Evolutionary conservation across 169 alveolate genomes (phyloP).

Genomic region (Cryptosporidium sp.): DNA sequence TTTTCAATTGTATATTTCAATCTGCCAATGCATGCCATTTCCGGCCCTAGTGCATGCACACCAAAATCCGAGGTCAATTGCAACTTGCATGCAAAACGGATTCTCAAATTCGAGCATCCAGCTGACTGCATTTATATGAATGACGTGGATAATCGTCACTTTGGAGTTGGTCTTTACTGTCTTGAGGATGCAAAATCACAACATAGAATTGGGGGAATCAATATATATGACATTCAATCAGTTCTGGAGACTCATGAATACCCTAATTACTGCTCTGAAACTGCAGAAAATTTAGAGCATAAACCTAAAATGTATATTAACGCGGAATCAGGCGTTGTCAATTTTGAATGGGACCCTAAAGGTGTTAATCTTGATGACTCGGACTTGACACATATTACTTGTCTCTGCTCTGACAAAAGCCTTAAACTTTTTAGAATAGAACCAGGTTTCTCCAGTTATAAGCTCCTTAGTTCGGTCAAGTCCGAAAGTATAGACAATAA

Average conservation of each 20-base stretch:
- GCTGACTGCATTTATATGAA: conserved; percentile 43
- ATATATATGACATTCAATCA: conserved; percentile 12
- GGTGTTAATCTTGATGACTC: too few species aligned
- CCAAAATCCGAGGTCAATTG: not conserved
- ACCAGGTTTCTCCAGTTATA: conserved; percentile 4
- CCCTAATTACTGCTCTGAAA: not conserved
- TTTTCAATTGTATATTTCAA: not conserved
- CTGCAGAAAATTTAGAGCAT: not conserved
- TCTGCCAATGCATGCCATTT: not conserved
- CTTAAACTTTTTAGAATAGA: conserved; percentile 21
- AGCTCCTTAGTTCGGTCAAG: conserved; percentile 1
- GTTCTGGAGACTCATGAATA: not conserved
- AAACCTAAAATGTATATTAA: conserved; percentile 23
- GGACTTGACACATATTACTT: conserved; percentile 2
- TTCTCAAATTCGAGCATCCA: conserved; percentile 35
- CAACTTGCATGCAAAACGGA: not conserved
- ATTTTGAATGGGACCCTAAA: conserved; percentile 47
- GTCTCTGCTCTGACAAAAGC: conserved; percentile 53
- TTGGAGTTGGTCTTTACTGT: conserved; percentile 55
- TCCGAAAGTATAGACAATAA: conserved; percentile 14
- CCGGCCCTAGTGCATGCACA: not conserved
- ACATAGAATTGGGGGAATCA: conserved; percentile 44
- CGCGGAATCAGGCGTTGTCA: conserved; percentile 62
- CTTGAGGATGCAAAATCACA: conserved; percentile 34
- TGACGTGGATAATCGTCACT: conserved; percentile 3